Conservation (phyloP, 2,329 filamentous ascomycete genomes). For the Phoma sp. region DNA sequence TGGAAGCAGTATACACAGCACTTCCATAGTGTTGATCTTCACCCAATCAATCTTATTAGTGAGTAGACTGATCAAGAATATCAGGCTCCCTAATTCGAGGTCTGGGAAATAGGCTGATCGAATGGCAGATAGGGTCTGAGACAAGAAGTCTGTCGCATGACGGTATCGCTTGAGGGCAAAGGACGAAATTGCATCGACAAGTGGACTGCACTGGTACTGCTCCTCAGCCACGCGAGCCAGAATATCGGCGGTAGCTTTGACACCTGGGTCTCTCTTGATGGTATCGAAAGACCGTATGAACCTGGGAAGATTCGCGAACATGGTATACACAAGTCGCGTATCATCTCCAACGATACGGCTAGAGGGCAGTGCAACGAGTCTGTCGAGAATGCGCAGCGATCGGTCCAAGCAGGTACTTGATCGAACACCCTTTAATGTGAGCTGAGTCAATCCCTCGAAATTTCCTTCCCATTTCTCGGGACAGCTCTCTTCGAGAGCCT, state of each 20-base stretch:
- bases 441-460: conserved; percentile 83
- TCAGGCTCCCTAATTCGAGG: conserved; percentile 82
- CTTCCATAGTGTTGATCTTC: conserved; percentile 89
- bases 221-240: conserved; percentile 78
- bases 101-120: conserved; percentile 79
- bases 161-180: conserved; percentile 73
- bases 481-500: conserved; percentile 75
- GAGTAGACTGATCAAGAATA: conserved; percentile 87
- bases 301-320: conserved; percentile 90
- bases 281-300: conserved; percentile 82
- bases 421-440: conserved; percentile 90
- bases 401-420: conserved; percentile 82
- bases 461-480: conserved; percentile 86
- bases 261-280: conserved; percentile 55
- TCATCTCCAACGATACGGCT: conserved; percentile 83
- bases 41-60: conserved; percentile 91
- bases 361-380: conserved; percentile 77
- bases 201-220: conserved; percentile 68
- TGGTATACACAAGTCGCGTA: conserved; percentile 78
- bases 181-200: conserved; percentile 72
- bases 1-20: conserved; percentile 82
- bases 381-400: conserved; percentile 78
- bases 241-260: conserved; percentile 67
- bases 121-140: conserved; percentile 74
- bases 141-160: conserved; percentile 75